Evolutionary conservation across 2,329 filamentous ascomycete genomes (phyloP), one percentile per base, ranked within the genome.

Genomic region (Ploettnerulaceae sp.): DNA sequence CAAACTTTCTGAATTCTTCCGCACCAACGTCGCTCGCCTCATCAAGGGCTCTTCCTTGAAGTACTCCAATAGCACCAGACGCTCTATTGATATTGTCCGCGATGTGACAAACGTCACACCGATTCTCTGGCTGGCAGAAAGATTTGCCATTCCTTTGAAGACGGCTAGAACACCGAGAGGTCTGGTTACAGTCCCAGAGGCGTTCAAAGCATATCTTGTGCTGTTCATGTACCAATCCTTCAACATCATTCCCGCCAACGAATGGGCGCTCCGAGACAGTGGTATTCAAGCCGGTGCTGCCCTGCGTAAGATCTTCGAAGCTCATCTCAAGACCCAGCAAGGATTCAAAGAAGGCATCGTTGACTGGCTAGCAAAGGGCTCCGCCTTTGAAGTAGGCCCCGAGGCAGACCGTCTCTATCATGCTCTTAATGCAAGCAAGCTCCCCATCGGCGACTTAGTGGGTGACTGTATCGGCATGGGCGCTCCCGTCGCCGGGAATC

Each of bases 101-200:
- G 57, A 58, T 43, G 57, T 60, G 15, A 82, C 78, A 20, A 88
- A 88, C 59, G 66, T 86, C 20, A 75, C 73, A 0, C 82, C 83
- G 5, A 71, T 75, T 39, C 60, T 71, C 28, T 76, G 71, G 71
- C 64, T 75, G 9, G 71, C 73, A 1, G 67, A 74, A 20, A 67
- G 71, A 15, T 74, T 75, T 22, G 56, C 55, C n/a, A 54, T 60
- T 20, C 82, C 84, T 0, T 68, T 89, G 29, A 86, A 86, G 68
- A 81, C 77, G 0, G 62, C 65, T 2, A 69, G 77, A 8, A 76
- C 79, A 40, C 76, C 79, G 2, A 76, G 72, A 54, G 84, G 83
- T 2, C 42, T 76, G 6, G 35, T 76, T 14, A 67, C 70, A 1
- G 56, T 71, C 12, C 64, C 71, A 9, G 69, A 76, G 49, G 63